These are phyloP conservation scores for Yamadazyma oceani DNA, from an alignment of 1,139 yeast species.

Conservation along the genomic window DNA sequence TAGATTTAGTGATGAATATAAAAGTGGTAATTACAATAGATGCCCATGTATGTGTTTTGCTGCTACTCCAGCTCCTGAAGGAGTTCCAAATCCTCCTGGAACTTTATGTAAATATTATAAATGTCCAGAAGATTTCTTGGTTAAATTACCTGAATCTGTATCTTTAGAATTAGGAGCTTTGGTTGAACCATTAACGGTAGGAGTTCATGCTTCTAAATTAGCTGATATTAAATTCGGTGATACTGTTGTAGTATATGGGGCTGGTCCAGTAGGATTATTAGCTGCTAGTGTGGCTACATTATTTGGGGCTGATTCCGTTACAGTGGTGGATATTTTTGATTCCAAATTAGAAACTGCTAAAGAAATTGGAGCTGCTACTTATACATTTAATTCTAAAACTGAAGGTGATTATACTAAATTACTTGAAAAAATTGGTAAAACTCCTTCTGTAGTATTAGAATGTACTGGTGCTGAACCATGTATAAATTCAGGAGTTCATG, in stretches of 20 bases:
- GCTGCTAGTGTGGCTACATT: conserved; percentile 78
- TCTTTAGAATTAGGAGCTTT: conserved; percentile 84
- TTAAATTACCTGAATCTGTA: conserved; percentile 74
- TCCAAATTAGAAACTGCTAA: conserved; percentile 59
- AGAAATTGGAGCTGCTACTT: conserved; percentile 58
- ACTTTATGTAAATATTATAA: conserved; percentile 71
- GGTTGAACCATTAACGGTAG: conserved; percentile 86
- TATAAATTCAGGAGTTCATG: conserved; percentile 60
- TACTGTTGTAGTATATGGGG: conserved; percentile 78
- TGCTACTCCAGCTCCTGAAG: conserved; percentile 64
- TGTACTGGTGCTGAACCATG: conserved; percentile 74
- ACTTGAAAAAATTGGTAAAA: conserved; percentile 43
- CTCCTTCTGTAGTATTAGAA: conserved; percentile 61
- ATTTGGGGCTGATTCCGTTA: conserved; percentile 74
- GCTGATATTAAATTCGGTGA: conserved; percentile 74
- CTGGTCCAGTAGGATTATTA: conserved; percentile 89
- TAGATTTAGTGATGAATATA: conserved; percentile 71
- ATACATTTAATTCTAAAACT: conserved; percentile 55
- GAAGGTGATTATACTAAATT: conserved; percentile 31
- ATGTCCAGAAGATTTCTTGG: conserved; percentile 83
- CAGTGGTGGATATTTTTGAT: conserved; percentile 65
- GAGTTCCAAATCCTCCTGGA: conserved; percentile 55
- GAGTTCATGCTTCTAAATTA: conserved; percentile 75
- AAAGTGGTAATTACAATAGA: conserved; percentile 73
- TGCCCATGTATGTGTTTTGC: conserved; percentile 87